These are phyloP conservation scores for Nepenthes gracilis DNA, from an alignment of 148 eudicot genomes.

Conservation along the genomic window DNA sequence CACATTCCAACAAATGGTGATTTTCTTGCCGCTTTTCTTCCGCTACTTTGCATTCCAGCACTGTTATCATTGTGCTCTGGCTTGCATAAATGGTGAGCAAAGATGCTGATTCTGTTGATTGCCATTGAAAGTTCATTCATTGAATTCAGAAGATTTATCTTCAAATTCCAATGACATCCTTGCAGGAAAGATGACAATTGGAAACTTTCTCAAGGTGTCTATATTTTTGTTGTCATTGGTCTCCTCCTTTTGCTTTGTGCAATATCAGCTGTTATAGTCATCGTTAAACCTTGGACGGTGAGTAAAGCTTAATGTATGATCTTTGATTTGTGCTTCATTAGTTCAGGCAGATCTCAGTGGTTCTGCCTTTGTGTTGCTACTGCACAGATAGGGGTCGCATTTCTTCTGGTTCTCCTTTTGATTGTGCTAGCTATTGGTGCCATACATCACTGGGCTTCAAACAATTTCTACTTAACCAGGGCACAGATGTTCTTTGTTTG, in stretches of 20 bases:
- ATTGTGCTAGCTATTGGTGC: slow-evolving; percentile 88
- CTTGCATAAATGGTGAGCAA: slow-evolving; percentile 78
- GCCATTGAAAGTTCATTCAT: not conserved
- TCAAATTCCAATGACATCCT: slow-evolving; percentile 6
- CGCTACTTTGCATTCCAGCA: slow-evolving; percentile 90
- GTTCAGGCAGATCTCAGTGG: slow-evolving; percentile 3
- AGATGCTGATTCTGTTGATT: slow-evolving; percentile 1
- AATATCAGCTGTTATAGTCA: slow-evolving; percentile 75
- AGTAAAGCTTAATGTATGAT: slow-evolving; percentile 15
- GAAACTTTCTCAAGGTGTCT: slow-evolving; percentile 82
- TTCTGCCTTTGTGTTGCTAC: slow-evolving; percentile 9
- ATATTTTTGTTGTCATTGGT: slow-evolving; percentile 62
- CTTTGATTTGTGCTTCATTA: slow-evolving; percentile 4
- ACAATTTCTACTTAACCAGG: slow-evolving; percentile 90
- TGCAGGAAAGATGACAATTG: slow-evolving; percentile 95
- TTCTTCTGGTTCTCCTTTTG: slow-evolving; percentile 79
- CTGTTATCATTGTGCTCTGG: slow-evolving; percentile 72
- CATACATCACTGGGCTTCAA: slow-evolving; percentile 94
- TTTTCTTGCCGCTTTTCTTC: slow-evolving; percentile 95
- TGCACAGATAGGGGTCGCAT: slow-evolving; percentile 86
- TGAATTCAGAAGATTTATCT: slow-evolving; percentile 4
- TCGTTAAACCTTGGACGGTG: slow-evolving; percentile 88
- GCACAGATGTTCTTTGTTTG: slow-evolving; percentile 86
- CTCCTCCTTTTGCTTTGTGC: slow-evolving; percentile 86
- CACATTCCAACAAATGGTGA: slow-evolving; percentile 62